Evolutionary conservation across 148 eudicot species (phyloP), one percentile per base, ranked within the genome.

Genomic region (Rhododendron griersonianum): DNA sequence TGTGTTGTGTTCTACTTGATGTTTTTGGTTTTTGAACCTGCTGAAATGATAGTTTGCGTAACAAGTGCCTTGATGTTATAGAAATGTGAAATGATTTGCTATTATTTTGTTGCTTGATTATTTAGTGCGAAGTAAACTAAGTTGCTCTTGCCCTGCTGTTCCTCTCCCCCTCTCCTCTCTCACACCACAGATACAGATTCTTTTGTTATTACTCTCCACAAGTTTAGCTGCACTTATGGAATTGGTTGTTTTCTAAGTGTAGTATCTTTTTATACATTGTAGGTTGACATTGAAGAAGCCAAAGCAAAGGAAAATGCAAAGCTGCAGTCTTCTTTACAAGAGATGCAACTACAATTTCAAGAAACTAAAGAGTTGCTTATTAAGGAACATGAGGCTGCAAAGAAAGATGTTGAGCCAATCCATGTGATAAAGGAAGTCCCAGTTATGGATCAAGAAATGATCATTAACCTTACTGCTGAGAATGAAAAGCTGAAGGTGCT

Each of bases 401-500:
- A 87, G 83, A 87, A 84, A 86, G 89, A 84, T 80, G 89, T 83
- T 51, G 93, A 86, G 89, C 84, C 86, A 88, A 89, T 86, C 81
- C 86, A 92, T 85, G 55, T 84, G 28, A 81, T 80, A 47, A 90
- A 90, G 89, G 94, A 94, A 86, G 90, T 90, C 86, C 86, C 90
- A 16, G 92, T 86, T 84, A 85, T 85, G 80, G 92, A 91, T 85
- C 25, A 91, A 87, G 96, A 94, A 84, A 82, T 86, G 83, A 87
- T 92, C 53, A 80, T 87, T 76, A 90, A 87, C 5, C 89, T 96
- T 84, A 91, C 91, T 48, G 83, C 86, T 71, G 98, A 96, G 89
- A 96, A 94, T 89, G 92, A 92, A 84, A 88, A 92, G 73, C 94
- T 94, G 81, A 96, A 95, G 94, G 51, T 86, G 78, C 95, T 95